phyloP scores from a whole-genome alignment of 495 filamentous ascomycete species.

The Aspergillus homomorphus region DNA sequence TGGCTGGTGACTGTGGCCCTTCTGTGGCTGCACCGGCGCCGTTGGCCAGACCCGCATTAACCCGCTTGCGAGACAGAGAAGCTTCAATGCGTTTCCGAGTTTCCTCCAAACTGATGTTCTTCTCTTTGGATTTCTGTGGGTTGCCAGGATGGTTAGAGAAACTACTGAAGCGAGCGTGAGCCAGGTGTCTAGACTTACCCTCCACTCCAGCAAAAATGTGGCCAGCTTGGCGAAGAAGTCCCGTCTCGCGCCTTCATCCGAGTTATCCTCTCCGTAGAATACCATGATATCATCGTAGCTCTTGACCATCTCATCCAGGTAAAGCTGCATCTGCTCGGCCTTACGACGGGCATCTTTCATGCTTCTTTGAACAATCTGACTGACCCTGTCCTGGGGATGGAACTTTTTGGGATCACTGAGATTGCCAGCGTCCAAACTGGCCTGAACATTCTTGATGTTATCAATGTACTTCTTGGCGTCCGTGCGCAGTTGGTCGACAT shows the following conservation, averaged over 20 bases:
- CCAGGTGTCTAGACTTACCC: slow-evolving; percentile 47
- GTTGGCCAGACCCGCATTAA: slow-evolving; percentile 58
- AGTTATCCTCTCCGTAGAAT: slow-evolving; percentile 93
- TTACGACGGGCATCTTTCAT: slow-evolving; percentile 98
- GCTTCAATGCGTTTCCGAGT: slow-evolving; percentile 78
- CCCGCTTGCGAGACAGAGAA: slow-evolving; percentile 84
- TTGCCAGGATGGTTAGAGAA: slow-evolving; percentile 6
- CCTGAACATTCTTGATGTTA: slow-evolving; percentile 90
- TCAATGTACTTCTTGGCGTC: slow-evolving; percentile 95
- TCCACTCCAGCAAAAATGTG: slow-evolving; percentile 90
- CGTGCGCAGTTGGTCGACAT: slow-evolving; percentile 82
- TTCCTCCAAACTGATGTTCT: slow-evolving; percentile 85
- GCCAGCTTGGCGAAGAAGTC: slow-evolving; percentile 97
- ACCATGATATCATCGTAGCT: slow-evolving; percentile 94
- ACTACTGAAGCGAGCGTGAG: background rate
- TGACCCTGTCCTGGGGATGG: slow-evolving; percentile 93
- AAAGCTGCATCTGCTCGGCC: slow-evolving; percentile 92
- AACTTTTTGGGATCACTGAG: slow-evolving; percentile 96
- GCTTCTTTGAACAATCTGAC: slow-evolving; percentile 81
- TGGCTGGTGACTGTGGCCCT: slow-evolving; percentile 61
- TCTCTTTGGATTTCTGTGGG: slow-evolving; percentile 72
- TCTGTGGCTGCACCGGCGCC: slow-evolving; percentile 39
- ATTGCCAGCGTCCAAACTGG: slow-evolving; percentile 88
- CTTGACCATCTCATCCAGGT: slow-evolving; percentile 86
- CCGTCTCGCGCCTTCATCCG: slow-evolving; percentile 88